Percentiles rank a stretch among this genome's conserved stretches.
These are phyloP conservation scores for Funneliformis caledonium DNA, from an alignment of 371 early-diverging fungal species.

Conservation along the genomic window DNA sequence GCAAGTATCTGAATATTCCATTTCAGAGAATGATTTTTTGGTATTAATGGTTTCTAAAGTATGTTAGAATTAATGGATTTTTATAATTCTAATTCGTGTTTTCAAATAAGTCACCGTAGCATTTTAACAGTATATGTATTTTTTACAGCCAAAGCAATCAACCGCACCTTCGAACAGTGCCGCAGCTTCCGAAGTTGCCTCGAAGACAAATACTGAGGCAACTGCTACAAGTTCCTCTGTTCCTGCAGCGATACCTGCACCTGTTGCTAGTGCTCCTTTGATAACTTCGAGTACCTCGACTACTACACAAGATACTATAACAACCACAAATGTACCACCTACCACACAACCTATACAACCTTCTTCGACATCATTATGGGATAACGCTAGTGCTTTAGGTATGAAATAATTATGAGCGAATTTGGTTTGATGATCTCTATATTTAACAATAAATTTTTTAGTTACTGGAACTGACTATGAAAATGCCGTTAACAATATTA, in stretches of 20 bases:
- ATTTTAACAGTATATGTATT: background rate
- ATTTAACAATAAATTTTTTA: background rate
- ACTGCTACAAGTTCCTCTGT: constrained; percentile 42
- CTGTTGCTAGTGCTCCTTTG: constrained; percentile 43
- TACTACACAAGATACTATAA: constrained; percentile 41
- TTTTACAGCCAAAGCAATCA: background rate
- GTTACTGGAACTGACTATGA: constrained; percentile 77
- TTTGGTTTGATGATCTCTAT: background rate
- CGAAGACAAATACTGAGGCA: constrained; percentile 43
- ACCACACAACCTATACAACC: constrained; percentile 34
- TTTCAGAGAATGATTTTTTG: constrained; percentile 89
- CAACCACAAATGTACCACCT: constrained; percentile 48
- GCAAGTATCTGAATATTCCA: constrained; percentile 76
- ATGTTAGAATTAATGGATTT: background rate
- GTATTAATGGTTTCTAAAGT: constrained; percentile 95
- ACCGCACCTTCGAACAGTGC: constrained; percentile 42
- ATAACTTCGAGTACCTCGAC: constrained; percentile 47
- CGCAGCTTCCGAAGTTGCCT: constrained; percentile 43
- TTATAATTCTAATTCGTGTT: background rate
- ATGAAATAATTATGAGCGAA: background rate
- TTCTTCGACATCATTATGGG: constrained; percentile 43
- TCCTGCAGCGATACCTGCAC: constrained; percentile 42
- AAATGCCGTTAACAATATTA: constrained; percentile 80
- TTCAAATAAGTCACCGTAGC: background rate
- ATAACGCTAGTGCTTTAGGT: constrained; percentile 18